Evolutionary conservation across 768 basidiomycete species (phyloP).

Genomic region (Pseudohyphozyma bogoriensis): DNA sequence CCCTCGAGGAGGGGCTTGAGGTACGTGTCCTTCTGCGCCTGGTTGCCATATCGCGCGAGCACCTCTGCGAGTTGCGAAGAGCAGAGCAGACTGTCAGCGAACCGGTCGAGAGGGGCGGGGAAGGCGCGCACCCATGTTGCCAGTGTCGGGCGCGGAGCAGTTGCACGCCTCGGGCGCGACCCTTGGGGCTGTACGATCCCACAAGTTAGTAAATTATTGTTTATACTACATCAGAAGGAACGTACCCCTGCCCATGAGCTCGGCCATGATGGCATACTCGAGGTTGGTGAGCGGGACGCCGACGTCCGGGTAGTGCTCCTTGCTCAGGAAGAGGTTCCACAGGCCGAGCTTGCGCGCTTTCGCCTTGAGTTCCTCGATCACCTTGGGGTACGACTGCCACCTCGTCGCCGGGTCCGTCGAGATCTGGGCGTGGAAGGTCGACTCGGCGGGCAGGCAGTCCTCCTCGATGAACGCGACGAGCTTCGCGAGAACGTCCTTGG

Average conservation of each 20-base stretch:
- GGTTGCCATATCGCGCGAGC: constrained; percentile 82
- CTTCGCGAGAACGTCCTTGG: constrained; percentile 72
- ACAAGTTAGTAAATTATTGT: too few relatives aligned
- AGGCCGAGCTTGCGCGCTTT: constrained; percentile 81
- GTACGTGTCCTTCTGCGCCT: constrained; percentile 85
- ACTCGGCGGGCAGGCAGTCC: constrained; percentile 71
- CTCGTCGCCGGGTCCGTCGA: constrained; percentile 61
- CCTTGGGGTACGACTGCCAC: constrained; percentile 74
- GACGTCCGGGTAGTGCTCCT: constrained; percentile 57
- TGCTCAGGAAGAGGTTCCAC: constrained; percentile 96
- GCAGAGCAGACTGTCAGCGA: constrained; percentile 2
- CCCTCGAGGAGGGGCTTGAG: constrained; percentile 77
- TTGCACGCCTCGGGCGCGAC: constrained; percentile 80
- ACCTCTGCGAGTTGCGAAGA: constrained; percentile 61
- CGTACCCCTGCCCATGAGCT: constrained; percentile 56
- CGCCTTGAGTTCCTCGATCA: constrained; percentile 72
- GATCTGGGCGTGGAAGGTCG: constrained; percentile 63
- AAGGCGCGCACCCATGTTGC: constrained; percentile 74
- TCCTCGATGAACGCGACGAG: constrained; percentile 82
- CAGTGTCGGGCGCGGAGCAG: constrained; percentile 93
- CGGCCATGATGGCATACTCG: constrained; percentile 99
- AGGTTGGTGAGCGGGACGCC: constrained; percentile 87
- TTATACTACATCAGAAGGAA: neutral
- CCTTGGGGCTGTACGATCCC: constrained; percentile 28
- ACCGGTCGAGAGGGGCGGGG: neutral